These are phyloP conservation scores for Colletotrichum gigasporum DNA, from an alignment of 2,329 filamentous ascomycete species.

Conservation along the genomic window DNA sequence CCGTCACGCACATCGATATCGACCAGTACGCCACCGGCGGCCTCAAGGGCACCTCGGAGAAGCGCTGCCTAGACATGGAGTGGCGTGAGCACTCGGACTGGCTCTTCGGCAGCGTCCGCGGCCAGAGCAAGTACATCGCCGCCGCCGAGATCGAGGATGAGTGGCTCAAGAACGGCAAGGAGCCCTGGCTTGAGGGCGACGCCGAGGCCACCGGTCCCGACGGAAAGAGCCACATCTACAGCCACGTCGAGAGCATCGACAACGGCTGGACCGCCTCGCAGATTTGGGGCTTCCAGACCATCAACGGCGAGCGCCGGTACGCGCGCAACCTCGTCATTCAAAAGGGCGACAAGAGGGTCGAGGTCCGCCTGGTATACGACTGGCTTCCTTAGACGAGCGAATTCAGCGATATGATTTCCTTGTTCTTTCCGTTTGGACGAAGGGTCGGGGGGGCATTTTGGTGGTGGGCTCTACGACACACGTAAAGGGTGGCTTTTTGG, in stretches of 20 bases:
- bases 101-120: slow-evolving; percentile 79
- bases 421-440: slow-evolving; percentile 1
- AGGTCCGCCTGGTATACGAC: slow-evolving; percentile 67
- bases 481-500: too few species aligned
- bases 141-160: slow-evolving; percentile 62
- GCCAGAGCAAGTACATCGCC: slow-evolving; percentile 62
- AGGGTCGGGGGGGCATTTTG: too few species aligned
- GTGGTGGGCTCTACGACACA: too few species aligned
- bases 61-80: slow-evolving; percentile 60
- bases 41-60: slow-evolving; percentile 70
- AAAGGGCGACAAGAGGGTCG: slow-evolving; percentile 58
- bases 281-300: slow-evolving; percentile 68
- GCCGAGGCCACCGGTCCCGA: slow-evolving; percentile 60
- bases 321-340: slow-evolving; percentile 62
- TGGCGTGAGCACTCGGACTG: slow-evolving; percentile 76
- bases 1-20: slow-evolving; percentile 72
- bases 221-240: slow-evolving; percentile 72
- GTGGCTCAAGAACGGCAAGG: slow-evolving; percentile 63
- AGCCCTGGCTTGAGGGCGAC: slow-evolving; percentile 68
- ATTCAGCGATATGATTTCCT: slow-evolving; percentile 17
- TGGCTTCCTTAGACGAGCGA: slow-evolving; percentile 41
- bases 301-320: slow-evolving; percentile 63
- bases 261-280: slow-evolving; percentile 65
- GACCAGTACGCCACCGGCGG: slow-evolving; percentile 77
- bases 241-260: slow-evolving; percentile 64